Percentiles rank a stretch among this genome's conserved stretches.
phyloP scores from a whole-genome alignment of 441 rosid genomes.

The Eutrema salsugineum region DNA sequence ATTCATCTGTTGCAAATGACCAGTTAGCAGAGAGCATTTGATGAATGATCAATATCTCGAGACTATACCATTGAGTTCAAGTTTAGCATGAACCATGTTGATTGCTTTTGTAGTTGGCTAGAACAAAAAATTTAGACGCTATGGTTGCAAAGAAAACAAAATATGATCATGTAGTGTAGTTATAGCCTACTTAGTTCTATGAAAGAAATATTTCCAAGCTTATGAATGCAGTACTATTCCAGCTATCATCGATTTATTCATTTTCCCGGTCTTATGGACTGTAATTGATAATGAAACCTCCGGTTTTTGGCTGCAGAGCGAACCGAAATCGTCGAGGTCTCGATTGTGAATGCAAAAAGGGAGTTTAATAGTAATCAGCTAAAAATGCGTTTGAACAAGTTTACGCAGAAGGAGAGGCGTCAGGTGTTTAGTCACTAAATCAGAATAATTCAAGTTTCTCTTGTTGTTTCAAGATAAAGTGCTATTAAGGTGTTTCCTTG shows the following conservation, averaged over 20 bases:
- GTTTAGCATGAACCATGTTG: neutral
- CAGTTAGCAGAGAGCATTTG: neutral
- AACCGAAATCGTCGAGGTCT: conserved; percentile 21
- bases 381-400: neutral
- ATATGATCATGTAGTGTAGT: neutral
- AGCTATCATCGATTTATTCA: neutral
- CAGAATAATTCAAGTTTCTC: conserved; percentile 19
- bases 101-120: neutral
- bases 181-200: neutral
- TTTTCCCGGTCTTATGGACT: neutral
- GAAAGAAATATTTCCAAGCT: neutral
- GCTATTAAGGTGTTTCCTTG: neutral
- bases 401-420: conserved; percentile 6
- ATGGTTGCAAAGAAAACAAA: neutral
- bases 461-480: neutral
- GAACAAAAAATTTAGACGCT: neutral
- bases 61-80: neutral
- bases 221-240: neutral
- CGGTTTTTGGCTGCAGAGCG: conserved; percentile 25
- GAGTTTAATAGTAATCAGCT: neutral
- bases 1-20: neutral
- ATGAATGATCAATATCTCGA: neutral
- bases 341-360: conserved; percentile 21
- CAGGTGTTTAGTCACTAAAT: conserved; percentile 1
- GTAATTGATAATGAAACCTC: neutral